phyloP scores from a whole-genome alignment of 169 alveolate genomes.

The Perkinsus chesapeaki region DNA sequence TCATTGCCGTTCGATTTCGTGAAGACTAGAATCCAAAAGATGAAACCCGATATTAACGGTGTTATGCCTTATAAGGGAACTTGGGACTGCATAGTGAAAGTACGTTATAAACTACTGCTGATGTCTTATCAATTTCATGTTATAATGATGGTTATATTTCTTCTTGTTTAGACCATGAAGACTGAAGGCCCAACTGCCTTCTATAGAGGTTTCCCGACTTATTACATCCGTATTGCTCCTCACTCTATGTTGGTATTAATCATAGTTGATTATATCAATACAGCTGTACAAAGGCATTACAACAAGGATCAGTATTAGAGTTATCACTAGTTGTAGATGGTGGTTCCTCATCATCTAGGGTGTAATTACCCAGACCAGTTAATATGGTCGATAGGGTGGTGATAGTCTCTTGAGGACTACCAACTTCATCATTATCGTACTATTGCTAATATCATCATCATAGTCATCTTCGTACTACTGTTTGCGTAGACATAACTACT shows the following conservation, averaged over 20 bases:
- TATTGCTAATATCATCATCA: no score
- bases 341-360: no score
- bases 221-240: constrained; percentile 89
- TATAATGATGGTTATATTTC: constrained; percentile 10
- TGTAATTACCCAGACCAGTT: no score
- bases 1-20: constrained; percentile 94
- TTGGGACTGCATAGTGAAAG: constrained; percentile 56
- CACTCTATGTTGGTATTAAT: constrained; percentile 85
- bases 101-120: no score
- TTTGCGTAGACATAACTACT: no score
- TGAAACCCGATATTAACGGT: constrained; percentile 58
- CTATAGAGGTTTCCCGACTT: constrained; percentile 87
- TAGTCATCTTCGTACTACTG: no score
- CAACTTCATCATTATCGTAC: no score
- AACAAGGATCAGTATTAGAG: not conserved
- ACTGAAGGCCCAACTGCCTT: constrained; percentile 79
- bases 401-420: no score
- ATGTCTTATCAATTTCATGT: not conserved
- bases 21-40: constrained; percentile 78
- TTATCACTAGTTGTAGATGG: no score
- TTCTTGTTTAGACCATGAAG: constrained; percentile 50
- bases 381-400: no score
- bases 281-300: not conserved
- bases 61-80: constrained; percentile 70
- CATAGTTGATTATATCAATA: constrained; percentile 61